These are phyloP conservation scores for Zygosaccharomyces pseudobailii DNA, from an alignment of 1,139 yeast genomes.

Conservation along the genomic window DNA sequence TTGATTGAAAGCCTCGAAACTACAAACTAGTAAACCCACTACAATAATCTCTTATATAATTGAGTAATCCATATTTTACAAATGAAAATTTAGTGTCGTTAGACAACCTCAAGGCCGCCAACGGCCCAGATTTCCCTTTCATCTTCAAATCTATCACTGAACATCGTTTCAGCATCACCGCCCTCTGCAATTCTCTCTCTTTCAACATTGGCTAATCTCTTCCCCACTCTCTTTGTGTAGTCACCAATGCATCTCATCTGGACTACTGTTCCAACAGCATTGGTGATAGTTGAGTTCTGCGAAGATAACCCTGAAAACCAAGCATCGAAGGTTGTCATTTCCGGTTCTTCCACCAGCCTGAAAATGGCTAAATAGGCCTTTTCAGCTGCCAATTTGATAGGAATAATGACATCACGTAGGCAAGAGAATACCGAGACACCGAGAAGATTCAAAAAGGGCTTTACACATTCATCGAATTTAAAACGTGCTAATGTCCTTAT, in stretches of 20 bases:
- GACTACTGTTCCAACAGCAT: conserved; percentile 46
- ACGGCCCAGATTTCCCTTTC: conserved; percentile 85
- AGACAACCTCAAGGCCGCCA: conserved; percentile 52
- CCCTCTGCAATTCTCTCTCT: conserved; percentile 85
- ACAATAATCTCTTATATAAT: not conserved
- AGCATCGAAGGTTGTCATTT: conserved; percentile 48
- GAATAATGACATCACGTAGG: conserved; percentile 80
- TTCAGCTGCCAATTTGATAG: conserved; percentile 92
- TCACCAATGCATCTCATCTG: conserved; percentile 77
- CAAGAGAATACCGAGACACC: conserved; percentile 76
- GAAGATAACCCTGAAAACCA: conserved; percentile 47
- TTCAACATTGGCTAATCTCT: conserved; percentile 77
- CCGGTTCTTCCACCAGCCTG: conserved; percentile 65
- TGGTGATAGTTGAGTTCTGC: conserved; percentile 31
- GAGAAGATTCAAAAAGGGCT: conserved; percentile 51
- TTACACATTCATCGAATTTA: conserved; percentile 46
- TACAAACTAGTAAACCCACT: not conserved
- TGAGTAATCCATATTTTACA: not conserved
- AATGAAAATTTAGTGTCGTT: not conserved
- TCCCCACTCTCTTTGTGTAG: conserved; percentile 82
- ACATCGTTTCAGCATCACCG: conserved; percentile 84
- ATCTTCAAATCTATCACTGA: conserved; percentile 81
- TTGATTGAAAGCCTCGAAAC: conserved; percentile 22
- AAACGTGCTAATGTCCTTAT: conserved; percentile 68
- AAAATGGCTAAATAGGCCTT: conserved; percentile 77